Evolutionary conservation across 805 yeast species (phyloP).

Genomic region (Tanozyma kutaoensis): DNA sequence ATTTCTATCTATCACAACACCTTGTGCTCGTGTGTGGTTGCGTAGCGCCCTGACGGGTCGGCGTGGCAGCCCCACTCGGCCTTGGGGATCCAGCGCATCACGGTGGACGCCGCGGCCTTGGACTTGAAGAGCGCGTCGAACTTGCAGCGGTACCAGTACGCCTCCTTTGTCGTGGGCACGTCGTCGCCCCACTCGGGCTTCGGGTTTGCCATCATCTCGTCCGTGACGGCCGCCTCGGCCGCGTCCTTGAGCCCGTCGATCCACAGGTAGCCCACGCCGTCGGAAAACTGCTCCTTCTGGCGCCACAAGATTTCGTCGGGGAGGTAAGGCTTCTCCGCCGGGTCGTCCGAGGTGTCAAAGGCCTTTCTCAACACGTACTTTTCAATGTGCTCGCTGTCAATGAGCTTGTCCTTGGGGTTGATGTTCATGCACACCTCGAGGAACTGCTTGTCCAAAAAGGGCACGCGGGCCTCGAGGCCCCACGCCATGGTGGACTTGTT

Average conservation of each 20-base stretch:
- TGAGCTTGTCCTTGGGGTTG: constrained; percentile 85
- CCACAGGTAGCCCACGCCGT: constrained; percentile 99
- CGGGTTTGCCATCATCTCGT: constrained; percentile 83
- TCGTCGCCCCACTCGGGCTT: constrained; percentile 95
- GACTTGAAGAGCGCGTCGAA: constrained; percentile 81
- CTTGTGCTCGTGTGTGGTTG: constrained; percentile 67
- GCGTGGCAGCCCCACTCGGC: constrained; percentile 99
- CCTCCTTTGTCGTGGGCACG: constrained; percentile 95
- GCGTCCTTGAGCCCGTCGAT: constrained; percentile 94
- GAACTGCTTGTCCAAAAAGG: constrained; percentile 92
- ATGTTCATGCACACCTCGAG: constrained; percentile 88
- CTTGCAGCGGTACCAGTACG: constrained; percentile 96
- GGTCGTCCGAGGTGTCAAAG: constrained; percentile 83
- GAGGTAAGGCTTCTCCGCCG: constrained; percentile 67
- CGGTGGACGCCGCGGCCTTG: constrained; percentile 88
- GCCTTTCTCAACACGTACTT: constrained; percentile 96
- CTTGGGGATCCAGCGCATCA: constrained; percentile 99
- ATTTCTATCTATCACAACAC: too few species aligned
- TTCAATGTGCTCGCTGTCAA: constrained; percentile 84
- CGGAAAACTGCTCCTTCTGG: constrained; percentile 99
- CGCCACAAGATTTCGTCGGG: constrained; percentile 98
- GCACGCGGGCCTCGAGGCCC: constrained; percentile 99
- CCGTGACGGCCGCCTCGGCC: constrained; percentile 76
- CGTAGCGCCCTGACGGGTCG: constrained; percentile 97
- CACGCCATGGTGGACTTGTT: constrained; percentile 99